These are phyloP conservation scores for Leptographium galeiforme DNA, from an alignment of 2,329 filamentous ascomycete species.

Conservation along the genomic window DNA sequence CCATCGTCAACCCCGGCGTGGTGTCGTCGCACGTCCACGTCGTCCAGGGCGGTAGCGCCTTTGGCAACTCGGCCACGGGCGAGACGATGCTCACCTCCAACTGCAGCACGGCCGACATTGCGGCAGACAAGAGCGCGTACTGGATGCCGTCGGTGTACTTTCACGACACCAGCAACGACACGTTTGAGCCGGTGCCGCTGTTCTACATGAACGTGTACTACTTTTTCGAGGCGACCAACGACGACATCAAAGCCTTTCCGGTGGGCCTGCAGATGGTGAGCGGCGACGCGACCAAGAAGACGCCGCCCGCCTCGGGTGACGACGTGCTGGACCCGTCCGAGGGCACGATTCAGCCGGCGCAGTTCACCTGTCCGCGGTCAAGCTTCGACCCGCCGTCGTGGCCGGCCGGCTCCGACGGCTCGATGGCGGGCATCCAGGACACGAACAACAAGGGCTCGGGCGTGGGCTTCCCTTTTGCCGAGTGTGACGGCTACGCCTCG, in stretches of 20 bases:
- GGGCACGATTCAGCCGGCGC: constrained; percentile 38
- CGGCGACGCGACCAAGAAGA: constrained; percentile 46
- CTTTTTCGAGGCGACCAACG: constrained; percentile 51
- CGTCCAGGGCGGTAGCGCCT: constrained; percentile 57
- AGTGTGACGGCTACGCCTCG: constrained; percentile 50
- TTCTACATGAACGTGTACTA: constrained; percentile 71
- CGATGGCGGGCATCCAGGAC: constrained; percentile 39
- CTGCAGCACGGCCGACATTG: constrained; percentile 59
- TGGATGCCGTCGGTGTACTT: constrained; percentile 66
- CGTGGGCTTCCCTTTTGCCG: constrained; percentile 54
- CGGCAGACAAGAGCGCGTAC: constrained; percentile 60
- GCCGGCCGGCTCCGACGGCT: constrained; percentile 40
- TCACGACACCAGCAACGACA: constrained; percentile 45
- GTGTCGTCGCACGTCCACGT: constrained; percentile 53
- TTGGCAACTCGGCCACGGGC: constrained; percentile 48
- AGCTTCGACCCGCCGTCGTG: constrained; percentile 37
- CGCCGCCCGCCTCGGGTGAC: constrained; percentile 37
- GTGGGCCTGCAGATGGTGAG: constrained; percentile 57
- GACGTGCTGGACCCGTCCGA: constrained; percentile 36
- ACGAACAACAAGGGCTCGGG: constrained; percentile 41
- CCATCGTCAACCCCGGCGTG: constrained; percentile 50
- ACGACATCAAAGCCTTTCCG: constrained; percentile 58
- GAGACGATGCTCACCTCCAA: constrained; percentile 43
- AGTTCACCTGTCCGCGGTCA: constrained; percentile 47
- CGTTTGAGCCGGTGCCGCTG: constrained; percentile 51